These are phyloP conservation scores for Melampsora americana DNA, from an alignment of 1,284 basidiomycete genomes.

Conservation along the genomic window DNA sequence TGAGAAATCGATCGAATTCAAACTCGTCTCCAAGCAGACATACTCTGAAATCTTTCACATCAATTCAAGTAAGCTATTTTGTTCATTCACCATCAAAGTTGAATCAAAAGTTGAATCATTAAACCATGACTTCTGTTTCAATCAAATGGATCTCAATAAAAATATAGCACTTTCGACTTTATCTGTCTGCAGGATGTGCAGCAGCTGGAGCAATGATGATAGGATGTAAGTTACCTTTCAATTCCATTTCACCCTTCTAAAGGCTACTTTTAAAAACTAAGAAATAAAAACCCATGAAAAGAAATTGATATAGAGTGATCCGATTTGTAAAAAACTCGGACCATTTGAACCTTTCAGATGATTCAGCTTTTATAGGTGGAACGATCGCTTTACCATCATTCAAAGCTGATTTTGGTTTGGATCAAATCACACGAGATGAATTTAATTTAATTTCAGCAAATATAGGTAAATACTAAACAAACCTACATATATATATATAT, in stretches of 20 bases:
- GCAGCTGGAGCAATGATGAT: constrained; percentile 12
- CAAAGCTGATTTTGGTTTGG: neutral
- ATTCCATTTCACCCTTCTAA: too few relatives aligned
- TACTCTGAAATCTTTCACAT: too few relatives aligned
- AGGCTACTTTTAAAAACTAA: neutral
- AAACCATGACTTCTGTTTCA: too few relatives aligned
- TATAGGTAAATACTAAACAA: neutral
- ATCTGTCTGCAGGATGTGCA: neutral
- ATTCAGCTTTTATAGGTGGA: constrained; percentile 19
- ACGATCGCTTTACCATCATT: constrained; percentile 3
- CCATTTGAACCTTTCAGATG: neutral
- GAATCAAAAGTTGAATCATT: too few relatives aligned
- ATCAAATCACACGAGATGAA: neutral
- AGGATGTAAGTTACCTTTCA: constrained; percentile 1
- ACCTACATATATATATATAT: neutral
- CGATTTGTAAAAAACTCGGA: neutral
- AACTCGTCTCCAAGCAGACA: too few relatives aligned
- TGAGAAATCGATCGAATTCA: too few relatives aligned
- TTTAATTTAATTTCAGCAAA: neutral
- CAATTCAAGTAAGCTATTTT: too few relatives aligned
- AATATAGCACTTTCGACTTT: neutral
- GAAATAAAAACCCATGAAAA: neutral
- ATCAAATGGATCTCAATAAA: too few relatives aligned
- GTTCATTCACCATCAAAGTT: too few relatives aligned
- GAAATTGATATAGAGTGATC: neutral